A percentile compares a stretch with the other conserved stretches of the same genome.
Conservation (phyloP, 352 stramenopile species). For the Peronospora tabacina region DNA sequence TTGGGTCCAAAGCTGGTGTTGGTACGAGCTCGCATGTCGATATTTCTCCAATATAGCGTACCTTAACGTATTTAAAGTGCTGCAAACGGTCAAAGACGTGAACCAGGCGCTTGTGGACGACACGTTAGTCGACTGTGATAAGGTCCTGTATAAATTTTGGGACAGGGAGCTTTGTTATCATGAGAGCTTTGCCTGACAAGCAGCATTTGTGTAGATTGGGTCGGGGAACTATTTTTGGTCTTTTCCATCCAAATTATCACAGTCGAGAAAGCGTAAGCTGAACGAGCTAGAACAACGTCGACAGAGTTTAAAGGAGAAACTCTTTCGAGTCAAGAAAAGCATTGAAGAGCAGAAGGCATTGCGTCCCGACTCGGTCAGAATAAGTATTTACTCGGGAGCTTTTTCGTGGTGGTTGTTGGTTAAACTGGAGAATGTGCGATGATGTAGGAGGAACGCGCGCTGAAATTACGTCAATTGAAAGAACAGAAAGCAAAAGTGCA, state of each 20-base stretch:
- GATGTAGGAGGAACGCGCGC: constrained; percentile 49
- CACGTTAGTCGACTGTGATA: constrained; percentile 73
- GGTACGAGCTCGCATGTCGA: constrained; percentile 25
- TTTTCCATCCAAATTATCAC: constrained; percentile 75
- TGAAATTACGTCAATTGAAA: constrained; percentile 47
- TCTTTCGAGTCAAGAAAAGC: constrained; percentile 39
- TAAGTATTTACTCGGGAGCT: neutral
- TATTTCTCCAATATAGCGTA: constrained; percentile 3
- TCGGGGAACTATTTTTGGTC: constrained; percentile 87
- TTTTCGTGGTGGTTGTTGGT: neutral
- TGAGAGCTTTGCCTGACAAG: neutral
- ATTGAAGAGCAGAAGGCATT: constrained; percentile 43
- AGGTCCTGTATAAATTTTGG: constrained; percentile 23
- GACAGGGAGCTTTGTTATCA: neutral
- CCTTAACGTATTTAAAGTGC: constrained; percentile 28
- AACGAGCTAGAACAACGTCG: constrained; percentile 54
- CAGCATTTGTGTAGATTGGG: constrained; percentile 43
- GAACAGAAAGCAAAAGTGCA: constrained; percentile 48
- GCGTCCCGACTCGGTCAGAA: constrained; percentile 50
- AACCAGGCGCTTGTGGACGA: constrained; percentile 84
- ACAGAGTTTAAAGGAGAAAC: constrained; percentile 29
- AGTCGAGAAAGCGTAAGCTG: constrained; percentile 73
- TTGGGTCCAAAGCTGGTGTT: constrained; percentile 74
- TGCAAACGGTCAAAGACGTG: constrained; percentile 86
- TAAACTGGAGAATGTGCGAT: neutral